Base-by-base conservation (phyloP, 257 asterid species). In the Lantana camara region DNA sequence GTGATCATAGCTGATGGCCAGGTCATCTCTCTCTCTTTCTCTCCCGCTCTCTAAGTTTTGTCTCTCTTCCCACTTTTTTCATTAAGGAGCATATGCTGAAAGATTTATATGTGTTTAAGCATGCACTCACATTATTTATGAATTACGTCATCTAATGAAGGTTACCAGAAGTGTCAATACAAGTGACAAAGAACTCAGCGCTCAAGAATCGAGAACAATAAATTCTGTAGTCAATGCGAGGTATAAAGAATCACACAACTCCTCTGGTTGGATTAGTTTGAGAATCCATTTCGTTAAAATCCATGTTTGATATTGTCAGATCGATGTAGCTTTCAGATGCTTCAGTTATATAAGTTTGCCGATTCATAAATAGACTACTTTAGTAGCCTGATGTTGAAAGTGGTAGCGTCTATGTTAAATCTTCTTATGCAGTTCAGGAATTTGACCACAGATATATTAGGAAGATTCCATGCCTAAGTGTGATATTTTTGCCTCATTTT, bases 1-100 rank as follows among this genome's bases (percentile, higher is more conserved):
- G 93, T 89, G 63, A 86, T 89, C 73, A 81, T 89, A 23, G 96
- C 96, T 57, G 96, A 89, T 66, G 96, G 96, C 72, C 96, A 86
- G 93, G 95, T 89, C 49, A 5, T 65, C 54, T 59, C 57, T 52
- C 68, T 37, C 48, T 44, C 40, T 34, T 68, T 50, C 57, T 7
- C 58, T 35, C 7, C 8, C 7, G 48, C 75, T 22, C n/a, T n/a
- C n/a, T n/a, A n/a, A n/a, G n/a, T n/a, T n/a, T n/a, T n/a, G n/a
- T n/a, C n/a, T n/a, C n/a, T 16, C 10, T 60, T 9, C 30, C 8
- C 30, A 5, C 6, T 48, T 32, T 42, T 24, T 48, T 2, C 51
- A n/a, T 29, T 6, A 17, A 29, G 7, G 44, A 46, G 47, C 2
- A 11, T 45, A 5, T 40, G 64, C 42, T 55, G 55, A 63, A 68